Conservation (phyloP, 495 filamentous ascomycete genomes). For the Penicillium steckii region DNA sequence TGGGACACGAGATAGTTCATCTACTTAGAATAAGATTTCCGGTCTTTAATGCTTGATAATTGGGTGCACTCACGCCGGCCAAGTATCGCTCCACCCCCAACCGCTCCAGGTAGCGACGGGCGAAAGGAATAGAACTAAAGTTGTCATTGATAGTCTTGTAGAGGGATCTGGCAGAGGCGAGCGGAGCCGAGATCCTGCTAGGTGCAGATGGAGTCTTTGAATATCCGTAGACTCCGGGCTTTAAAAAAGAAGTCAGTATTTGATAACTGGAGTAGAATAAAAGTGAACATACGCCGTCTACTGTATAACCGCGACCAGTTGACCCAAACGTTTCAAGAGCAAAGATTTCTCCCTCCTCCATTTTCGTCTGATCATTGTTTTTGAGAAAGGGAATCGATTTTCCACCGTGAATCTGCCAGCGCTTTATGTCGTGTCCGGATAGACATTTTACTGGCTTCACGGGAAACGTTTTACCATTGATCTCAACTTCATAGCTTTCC, state of each 20-base stretch:
- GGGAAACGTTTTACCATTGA: conserved; percentile 53
- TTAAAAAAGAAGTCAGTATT: conserved; percentile 18
- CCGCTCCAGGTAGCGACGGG: conserved; percentile 61
- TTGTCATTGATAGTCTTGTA: conserved; percentile 62
- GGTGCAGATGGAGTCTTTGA: conserved; percentile 52
- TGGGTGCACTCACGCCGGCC: conserved; percentile 48
- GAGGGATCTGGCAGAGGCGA: conserved; percentile 57
- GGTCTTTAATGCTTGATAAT: too few species aligned
- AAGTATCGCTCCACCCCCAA: conserved; percentile 61
- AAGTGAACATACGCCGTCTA: conserved; percentile 39
- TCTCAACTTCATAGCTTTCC: conserved; percentile 65
- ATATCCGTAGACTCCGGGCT: conserved; percentile 46
- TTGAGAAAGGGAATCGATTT: conserved; percentile 64
- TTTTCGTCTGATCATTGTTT: conserved; percentile 56
- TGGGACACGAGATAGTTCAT: conserved; percentile 52
- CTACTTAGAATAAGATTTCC: conserved; percentile 19
- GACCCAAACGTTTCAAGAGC: conserved; percentile 66
- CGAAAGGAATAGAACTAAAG: conserved; percentile 63
- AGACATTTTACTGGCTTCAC: conserved; percentile 59
- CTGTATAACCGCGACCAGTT: conserved; percentile 51
- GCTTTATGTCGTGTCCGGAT: conserved; percentile 59
- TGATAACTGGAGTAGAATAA: background rate
- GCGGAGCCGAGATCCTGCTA: conserved; percentile 43
- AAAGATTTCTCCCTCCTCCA: conserved; percentile 66
- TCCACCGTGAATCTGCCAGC: conserved; percentile 58